These are phyloP conservation scores for Theobroma grandiflorum DNA, from an alignment of 441 rosid species.

Conservation along the genomic window DNA sequence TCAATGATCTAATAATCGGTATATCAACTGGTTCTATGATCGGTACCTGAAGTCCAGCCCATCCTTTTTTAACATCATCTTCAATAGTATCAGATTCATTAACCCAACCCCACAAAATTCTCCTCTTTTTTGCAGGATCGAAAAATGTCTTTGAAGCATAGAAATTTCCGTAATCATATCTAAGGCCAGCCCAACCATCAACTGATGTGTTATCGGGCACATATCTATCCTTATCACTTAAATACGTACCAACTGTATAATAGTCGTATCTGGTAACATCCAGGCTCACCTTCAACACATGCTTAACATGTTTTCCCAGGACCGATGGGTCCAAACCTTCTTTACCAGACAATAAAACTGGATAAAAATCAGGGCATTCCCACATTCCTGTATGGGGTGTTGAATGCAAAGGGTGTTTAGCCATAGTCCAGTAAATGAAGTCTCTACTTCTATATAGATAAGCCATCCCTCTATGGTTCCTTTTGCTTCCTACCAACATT, in stretches of 20 bases:
- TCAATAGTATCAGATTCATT: slow-evolving; percentile 73
- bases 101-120: slow-evolving; percentile 91
- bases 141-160: slow-evolving; percentile 92
- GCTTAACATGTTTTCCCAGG: slow-evolving; percentile 43
- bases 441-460: slow-evolving; percentile 74
- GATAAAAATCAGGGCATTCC: slow-evolving; percentile 94
- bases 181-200: slow-evolving; percentile 84
- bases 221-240: slow-evolving; percentile 49
- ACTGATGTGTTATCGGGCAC: slow-evolving; percentile 59
- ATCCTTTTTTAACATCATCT: slow-evolving; percentile 61
- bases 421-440: slow-evolving; percentile 72
- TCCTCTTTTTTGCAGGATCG: slow-evolving; percentile 59
- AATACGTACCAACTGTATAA: slow-evolving; percentile 75
- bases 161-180: slow-evolving; percentile 86
- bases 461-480: slow-evolving; percentile 64
- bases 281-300: slow-evolving; percentile 78
- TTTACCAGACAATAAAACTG: slow-evolving; percentile 49
- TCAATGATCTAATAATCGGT: background rate
- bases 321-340: slow-evolving; percentile 65
- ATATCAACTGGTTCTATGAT: background rate
- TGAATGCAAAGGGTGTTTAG: slow-evolving; percentile 75
- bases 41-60: slow-evolving; percentile 76
- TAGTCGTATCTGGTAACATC: slow-evolving; percentile 78
- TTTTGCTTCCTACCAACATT: slow-evolving; percentile 60
- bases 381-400: slow-evolving; percentile 64